phyloP scores from a whole-genome alignment of 495 filamentous ascomycete genomes.

The Hypoxylon lienhwacheense region DNA sequence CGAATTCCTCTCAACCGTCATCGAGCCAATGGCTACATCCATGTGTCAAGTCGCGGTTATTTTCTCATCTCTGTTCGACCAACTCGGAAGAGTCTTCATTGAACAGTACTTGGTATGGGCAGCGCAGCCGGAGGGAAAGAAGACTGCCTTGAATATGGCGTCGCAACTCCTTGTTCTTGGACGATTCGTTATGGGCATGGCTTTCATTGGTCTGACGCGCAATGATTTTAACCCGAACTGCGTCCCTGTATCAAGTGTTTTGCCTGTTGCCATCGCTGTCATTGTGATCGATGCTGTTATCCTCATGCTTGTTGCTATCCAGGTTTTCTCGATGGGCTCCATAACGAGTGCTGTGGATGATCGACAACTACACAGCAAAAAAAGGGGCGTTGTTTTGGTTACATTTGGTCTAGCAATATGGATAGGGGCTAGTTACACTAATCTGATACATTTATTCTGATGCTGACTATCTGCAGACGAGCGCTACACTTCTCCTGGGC shows the following conservation, averaged over 20 bases:
- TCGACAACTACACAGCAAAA: constrained; percentile 11
- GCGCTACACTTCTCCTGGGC: constrained; percentile 53
- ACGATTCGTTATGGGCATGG: constrained; percentile 51
- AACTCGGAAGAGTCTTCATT: constrained; percentile 51
- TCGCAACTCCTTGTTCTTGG: constrained; percentile 48
- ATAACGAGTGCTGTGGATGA: constrained; percentile 28
- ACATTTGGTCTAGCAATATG: constrained; percentile 51
- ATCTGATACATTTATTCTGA: not conserved
- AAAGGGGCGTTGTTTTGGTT: constrained; percentile 43
- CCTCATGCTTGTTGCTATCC: constrained; percentile 43
- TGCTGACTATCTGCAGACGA: constrained; percentile 46
- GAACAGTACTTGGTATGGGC: constrained; percentile 58
- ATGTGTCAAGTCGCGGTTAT: constrained; percentile 53
- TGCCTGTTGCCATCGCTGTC: constrained; percentile 48
- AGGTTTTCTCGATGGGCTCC: constrained; percentile 40
- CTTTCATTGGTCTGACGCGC: constrained; percentile 54
- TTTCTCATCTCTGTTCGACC: constrained; percentile 56
- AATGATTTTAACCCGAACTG: constrained; percentile 55
- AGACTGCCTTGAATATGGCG: constrained; percentile 34
- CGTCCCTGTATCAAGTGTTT: constrained; percentile 48
- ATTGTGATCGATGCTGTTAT: constrained; percentile 51
- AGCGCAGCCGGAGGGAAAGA: constrained; percentile 40
- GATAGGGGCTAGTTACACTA: constrained; percentile 46
- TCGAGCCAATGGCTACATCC: constrained; percentile 46
- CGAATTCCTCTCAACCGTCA: constrained; percentile 52